A percentile compares a stretch with the other conserved stretches of the same genome.
These are phyloP conservation scores for Galeopsis tetrahit DNA, from an alignment of 257 asterid genomes.

Conservation along the genomic window DNA sequence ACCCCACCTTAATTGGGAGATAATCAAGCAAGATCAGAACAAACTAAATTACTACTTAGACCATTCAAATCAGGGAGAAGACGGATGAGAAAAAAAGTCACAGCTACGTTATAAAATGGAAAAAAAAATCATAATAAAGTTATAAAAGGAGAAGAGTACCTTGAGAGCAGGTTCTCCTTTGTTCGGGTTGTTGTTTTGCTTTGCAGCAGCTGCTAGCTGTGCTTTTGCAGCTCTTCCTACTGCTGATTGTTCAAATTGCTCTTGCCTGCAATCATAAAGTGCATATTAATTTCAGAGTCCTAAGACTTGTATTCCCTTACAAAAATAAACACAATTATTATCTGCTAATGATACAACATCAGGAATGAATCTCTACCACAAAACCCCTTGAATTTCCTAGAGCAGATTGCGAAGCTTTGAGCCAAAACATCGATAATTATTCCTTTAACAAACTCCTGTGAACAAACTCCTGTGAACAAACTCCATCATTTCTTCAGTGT, in stretches of 20 bases:
- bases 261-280: constrained; percentile 60
- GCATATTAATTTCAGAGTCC: not conserved
- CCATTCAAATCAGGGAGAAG: not conserved
- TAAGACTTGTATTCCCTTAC: not conserved
- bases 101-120: not conserved
- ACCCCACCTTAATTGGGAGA: not conserved
- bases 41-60: constrained; percentile 3
- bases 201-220: constrained; percentile 74
- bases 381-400: not conserved
- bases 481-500: constrained; percentile 8
- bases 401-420: not conserved
- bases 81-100: not conserved
- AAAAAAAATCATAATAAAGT: not conserved
- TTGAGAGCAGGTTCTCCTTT: constrained; percentile 86
- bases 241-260: constrained; percentile 80
- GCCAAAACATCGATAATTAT: not conserved
- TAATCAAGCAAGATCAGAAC: not conserved
- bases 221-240: constrained; percentile 94
- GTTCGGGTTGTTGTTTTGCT: constrained; percentile 71
- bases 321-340: not conserved
- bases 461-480: not conserved
- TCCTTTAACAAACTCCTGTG: not conserved
- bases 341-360: not conserved
- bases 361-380: not conserved
- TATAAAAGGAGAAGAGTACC: constrained; percentile 43